Conservation (phyloP, 2,329 filamentous ascomycete genomes). For the Hysterium pulicare region DNA sequence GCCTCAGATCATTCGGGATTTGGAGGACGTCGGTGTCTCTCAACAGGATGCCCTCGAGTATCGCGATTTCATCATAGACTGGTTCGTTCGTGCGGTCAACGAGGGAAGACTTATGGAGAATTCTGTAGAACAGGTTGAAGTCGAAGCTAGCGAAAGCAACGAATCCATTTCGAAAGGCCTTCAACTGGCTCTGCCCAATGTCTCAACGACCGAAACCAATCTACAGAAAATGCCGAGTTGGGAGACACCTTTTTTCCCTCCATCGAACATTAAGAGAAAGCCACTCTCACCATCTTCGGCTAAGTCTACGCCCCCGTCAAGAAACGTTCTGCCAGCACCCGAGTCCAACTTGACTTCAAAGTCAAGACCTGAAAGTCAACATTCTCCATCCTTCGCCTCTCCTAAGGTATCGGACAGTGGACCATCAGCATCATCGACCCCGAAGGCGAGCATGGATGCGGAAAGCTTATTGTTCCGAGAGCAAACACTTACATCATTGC, state of each 20-base stretch:
- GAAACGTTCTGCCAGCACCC: too few species aligned
- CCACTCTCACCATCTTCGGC: too few species aligned
- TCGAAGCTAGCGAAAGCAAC: constrained; percentile 3
- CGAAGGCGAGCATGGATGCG: too few species aligned
- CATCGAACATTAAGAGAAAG: neutral
- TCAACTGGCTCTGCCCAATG: neutral
- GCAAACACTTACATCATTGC: too few species aligned
- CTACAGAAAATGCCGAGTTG: constrained; percentile 3
- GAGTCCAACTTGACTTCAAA: too few species aligned
- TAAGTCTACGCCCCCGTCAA: too few species aligned
- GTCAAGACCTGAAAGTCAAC: too few species aligned
- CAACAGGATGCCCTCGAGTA: constrained; percentile 20
- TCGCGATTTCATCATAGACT: constrained; percentile 23
- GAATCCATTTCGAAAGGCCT: constrained; percentile 8
- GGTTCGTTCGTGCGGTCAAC: constrained; percentile 27
- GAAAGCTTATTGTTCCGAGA: too few species aligned
- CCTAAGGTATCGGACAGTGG: too few species aligned
- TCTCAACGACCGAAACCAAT: neutral
- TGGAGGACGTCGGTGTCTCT: constrained; percentile 29
- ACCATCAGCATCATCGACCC: too few species aligned
- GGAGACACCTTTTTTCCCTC: constrained; percentile 5
- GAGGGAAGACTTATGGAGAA: constrained; percentile 25
- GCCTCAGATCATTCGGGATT: constrained; percentile 28
- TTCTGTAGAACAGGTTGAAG: constrained; percentile 8
- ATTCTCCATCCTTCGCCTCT: too few species aligned